Evolutionary conservation across 169 alveolate species (phyloP).

Genomic region (Cryptosporidium ryanae): DNA sequence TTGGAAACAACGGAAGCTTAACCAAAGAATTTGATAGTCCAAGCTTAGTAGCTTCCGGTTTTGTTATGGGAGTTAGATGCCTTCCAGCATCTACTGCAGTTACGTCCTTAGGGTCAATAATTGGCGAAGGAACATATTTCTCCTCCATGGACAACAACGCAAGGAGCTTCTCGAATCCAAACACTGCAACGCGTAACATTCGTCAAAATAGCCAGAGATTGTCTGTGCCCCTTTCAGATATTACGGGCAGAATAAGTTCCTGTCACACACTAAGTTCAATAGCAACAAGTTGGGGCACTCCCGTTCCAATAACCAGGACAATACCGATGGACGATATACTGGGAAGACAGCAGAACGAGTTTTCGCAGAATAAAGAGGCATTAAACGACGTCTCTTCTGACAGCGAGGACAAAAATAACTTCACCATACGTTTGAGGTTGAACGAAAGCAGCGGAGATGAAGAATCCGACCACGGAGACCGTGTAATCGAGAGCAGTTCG

Average conservation of each 20-base stretch:
- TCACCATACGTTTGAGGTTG: background rate
- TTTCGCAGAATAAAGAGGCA: background rate
- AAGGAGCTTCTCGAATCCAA: background rate
- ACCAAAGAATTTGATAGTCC: conserved; percentile 37
- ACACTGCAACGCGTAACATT: background rate
- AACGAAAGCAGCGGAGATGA: conserved; percentile 18
- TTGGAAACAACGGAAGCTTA: background rate
- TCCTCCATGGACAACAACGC: background rate
- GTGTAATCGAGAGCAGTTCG: background rate
- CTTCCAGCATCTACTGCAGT: conserved; percentile 45
- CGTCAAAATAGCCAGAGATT: conserved; percentile 48
- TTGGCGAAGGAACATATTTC: background rate
- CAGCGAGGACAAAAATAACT: background rate
- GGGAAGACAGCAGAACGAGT: conserved; percentile 38
- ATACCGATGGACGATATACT: conserved; percentile 66
- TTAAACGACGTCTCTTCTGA: background rate
- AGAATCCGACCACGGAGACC: background rate
- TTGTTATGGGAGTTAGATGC: conserved; percentile 71
- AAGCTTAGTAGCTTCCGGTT: conserved; percentile 68
- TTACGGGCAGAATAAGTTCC: conserved; percentile 60
- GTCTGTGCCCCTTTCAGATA: conserved; percentile 58
- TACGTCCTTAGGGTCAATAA: conserved; percentile 63
- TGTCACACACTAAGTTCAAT: conserved; percentile 65
- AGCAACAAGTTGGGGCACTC: conserved; percentile 76
- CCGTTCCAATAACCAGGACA: conserved; percentile 72